Conservation (phyloP, 2,329 filamentous ascomycete species). For the Pseudogymnoascus sp. region DNA sequence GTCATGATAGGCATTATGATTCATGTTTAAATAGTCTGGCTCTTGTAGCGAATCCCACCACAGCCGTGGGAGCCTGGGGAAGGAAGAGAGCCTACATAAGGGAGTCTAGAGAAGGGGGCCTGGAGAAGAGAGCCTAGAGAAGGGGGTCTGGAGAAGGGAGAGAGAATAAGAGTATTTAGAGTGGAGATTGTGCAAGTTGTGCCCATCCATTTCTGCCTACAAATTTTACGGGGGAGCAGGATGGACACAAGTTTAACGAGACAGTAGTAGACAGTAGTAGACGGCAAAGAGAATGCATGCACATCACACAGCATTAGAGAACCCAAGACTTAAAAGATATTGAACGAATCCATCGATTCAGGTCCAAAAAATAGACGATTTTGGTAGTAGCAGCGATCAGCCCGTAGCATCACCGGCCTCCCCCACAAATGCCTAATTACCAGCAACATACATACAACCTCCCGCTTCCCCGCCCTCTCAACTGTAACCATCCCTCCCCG, state of each 20-base stretch:
- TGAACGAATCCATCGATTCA: constrained; percentile 6
- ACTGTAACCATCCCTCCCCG: neutral
- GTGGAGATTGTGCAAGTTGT: neutral
- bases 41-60: too few relatives aligned
- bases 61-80: too few relatives aligned
- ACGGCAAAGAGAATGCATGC: neutral
- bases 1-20: constrained; percentile 4
- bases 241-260: neutral
- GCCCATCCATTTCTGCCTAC: neutral
- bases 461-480: neutral
- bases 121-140: neutral
- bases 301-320: neutral
- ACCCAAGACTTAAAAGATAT: neutral
- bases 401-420: neutral
- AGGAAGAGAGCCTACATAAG: too few relatives aligned
- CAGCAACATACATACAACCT: constrained; percentile 7
- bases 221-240: neutral
- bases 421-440: constrained; percentile 3
- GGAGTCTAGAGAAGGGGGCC: neutral
- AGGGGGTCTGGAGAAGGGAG: neutral
- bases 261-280: neutral
- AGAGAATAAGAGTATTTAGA: neutral
- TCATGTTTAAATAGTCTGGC: neutral
- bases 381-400: neutral
- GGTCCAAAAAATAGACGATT: neutral